phyloP scores from a whole-genome alignment of 352 stramenopile genomes.

The Pythium graminicola region DNA sequence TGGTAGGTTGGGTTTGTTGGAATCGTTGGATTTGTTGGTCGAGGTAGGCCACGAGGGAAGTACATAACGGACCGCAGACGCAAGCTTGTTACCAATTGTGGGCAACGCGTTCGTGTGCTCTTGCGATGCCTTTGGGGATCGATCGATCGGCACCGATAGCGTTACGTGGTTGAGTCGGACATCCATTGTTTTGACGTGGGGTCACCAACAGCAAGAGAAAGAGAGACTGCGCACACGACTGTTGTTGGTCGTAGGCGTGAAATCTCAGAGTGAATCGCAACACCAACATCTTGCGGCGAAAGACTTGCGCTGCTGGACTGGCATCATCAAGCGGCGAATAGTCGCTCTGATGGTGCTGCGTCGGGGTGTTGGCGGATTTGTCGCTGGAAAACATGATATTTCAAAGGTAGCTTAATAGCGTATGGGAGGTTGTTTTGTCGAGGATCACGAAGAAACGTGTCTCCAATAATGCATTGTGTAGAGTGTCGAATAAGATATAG shows the following conservation, averaged over 20 bases:
- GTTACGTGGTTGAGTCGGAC: conserved; percentile 7
- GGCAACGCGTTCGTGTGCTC: not conserved
- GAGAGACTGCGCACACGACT: not conserved
- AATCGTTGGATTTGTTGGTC: not conserved
- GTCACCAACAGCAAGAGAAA: not conserved
- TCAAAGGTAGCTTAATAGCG: not conserved
- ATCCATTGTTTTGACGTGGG: not conserved
- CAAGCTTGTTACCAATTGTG: conserved; percentile 5
- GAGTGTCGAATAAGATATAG: not conserved
- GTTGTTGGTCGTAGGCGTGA: not conserved
- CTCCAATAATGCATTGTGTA: not conserved
- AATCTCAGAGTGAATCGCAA: no score
- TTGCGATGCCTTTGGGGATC: not conserved
- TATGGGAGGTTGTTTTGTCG: not conserved
- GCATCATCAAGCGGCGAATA: no score
- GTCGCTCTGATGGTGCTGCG: no score
- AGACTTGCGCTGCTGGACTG: no score
- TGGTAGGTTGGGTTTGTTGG: not conserved
- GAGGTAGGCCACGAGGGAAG: not conserved
- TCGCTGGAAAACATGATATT: no score
- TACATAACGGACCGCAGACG: not conserved
- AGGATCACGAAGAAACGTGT: not conserved
- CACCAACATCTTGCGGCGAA: no score
- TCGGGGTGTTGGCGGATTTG: no score
- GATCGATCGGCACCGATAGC: not conserved